These are phyloP conservation scores for Umbelopsis sp. DNA, from an alignment of 371 early-diverging fungal species.

Conservation along the genomic window DNA sequence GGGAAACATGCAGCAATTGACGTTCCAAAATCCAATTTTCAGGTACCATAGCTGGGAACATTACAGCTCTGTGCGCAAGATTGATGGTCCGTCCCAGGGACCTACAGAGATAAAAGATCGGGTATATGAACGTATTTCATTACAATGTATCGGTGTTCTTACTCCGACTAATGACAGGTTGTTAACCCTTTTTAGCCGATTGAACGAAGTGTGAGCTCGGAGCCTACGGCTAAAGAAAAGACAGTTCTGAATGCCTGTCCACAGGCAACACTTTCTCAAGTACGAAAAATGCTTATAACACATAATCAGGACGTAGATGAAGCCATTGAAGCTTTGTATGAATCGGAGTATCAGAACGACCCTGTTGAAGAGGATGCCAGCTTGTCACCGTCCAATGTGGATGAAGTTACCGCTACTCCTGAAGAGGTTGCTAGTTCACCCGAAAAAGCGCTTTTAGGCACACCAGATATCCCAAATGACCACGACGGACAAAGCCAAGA, in stretches of 20 bases:
- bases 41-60: conserved; percentile 88
- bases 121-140: conserved; percentile 23
- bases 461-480: not conserved
- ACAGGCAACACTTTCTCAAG: conserved; percentile 41
- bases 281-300: conserved; percentile 56
- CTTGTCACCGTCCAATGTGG: conserved; percentile 12
- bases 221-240: conserved; percentile 16
- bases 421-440: not conserved
- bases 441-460: not conserved
- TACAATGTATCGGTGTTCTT: not conserved
- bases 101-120: conserved; percentile 60
- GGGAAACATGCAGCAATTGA: not conserved
- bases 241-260: conserved; percentile 51
- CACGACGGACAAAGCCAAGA: conserved; percentile 3
- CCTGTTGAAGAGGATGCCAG: conserved; percentile 20
- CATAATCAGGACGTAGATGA: conserved; percentile 50
- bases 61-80: conserved; percentile 77
- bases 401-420: conserved; percentile 1
- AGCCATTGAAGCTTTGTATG: conserved; percentile 61
- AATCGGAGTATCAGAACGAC: conserved; percentile 26
- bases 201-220: not conserved
- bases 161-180: conserved; percentile 21
- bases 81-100: conserved; percentile 66
- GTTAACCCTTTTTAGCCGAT: conserved; percentile 24
- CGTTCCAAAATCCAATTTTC: not conserved